Evolutionary conservation across 768 basidiomycete species (phyloP).

Genomic region (Russula dissimulans): DNA sequence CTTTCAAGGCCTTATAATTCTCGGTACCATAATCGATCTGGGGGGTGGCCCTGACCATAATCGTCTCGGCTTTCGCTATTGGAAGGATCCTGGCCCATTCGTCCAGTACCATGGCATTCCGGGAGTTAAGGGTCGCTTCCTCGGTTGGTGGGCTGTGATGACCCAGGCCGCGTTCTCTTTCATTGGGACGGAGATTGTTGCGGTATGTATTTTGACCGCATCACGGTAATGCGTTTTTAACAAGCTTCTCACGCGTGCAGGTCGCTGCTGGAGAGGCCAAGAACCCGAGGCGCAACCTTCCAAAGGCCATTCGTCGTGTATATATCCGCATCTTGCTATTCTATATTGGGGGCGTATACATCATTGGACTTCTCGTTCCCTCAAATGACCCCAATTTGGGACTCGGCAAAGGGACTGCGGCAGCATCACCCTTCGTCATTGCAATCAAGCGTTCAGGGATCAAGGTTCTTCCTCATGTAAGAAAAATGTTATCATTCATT

Average conservation of each 20-base stretch:
- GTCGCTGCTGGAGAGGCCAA: slow-evolving; percentile 83
- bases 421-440: slow-evolving; percentile 72
- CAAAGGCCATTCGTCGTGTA: slow-evolving; percentile 48
- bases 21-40: slow-evolving; percentile 45
- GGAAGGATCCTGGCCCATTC: slow-evolving; percentile 51
- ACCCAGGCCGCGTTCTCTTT: slow-evolving; percentile 53
- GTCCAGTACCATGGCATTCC: slow-evolving; percentile 27
- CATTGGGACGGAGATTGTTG: slow-evolving; percentile 34
- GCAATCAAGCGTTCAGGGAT: slow-evolving; percentile 54
- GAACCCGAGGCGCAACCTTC: slow-evolving; percentile 67
- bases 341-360: slow-evolving; percentile 47
- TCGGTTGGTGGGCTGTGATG: slow-evolving; percentile 42
- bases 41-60: slow-evolving; percentile 50
- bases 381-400: slow-evolving; percentile 33
- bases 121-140: neutral
- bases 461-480: slow-evolving; percentile 43
- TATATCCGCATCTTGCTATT: slow-evolving; percentile 56
- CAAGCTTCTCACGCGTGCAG: slow-evolving; percentile 45
- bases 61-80: slow-evolving; percentile 42
- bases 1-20: slow-evolving; percentile 21
- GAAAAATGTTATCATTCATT: slow-evolving; percentile 1
- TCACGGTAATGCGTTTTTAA: slow-evolving; percentile 32
- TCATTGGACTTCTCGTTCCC: slow-evolving; percentile 80
- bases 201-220: slow-evolving; percentile 4
- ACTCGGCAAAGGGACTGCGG: slow-evolving; percentile 50